Evolutionary conservation across 805 yeast species (phyloP).

Genomic region (Cyberlindnera lachancei): DNA sequence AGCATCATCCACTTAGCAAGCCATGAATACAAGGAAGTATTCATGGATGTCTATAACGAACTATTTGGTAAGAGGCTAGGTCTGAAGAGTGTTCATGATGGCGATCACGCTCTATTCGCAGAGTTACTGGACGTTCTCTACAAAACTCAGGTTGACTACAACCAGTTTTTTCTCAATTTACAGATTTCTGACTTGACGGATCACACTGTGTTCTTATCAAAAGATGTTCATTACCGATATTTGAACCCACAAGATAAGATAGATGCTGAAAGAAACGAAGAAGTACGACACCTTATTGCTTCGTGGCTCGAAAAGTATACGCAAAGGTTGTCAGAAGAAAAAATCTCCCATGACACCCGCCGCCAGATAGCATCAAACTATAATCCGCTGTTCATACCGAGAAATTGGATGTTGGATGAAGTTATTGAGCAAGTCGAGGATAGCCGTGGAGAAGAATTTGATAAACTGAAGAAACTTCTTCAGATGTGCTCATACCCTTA

Average conservation of each 20-base stretch:
- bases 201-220: conserved; percentile 24
- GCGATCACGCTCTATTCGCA: conserved; percentile 28
- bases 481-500: conserved; percentile 74
- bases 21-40: conserved; percentile 55
- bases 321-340: conserved; percentile 32
- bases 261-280: conserved; percentile 30
- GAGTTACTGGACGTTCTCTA: conserved; percentile 49
- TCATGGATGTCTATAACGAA: conserved; percentile 49
- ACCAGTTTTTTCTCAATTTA: conserved; percentile 63
- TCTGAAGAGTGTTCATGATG: conserved; percentile 33
- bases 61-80: conserved; percentile 67
- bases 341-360: conserved; percentile 35
- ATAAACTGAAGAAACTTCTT: conserved; percentile 51
- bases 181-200: conserved; percentile 39
- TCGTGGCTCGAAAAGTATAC: conserved; percentile 49
- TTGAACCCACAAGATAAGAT: conserved; percentile 23
- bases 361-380: conserved; percentile 31
- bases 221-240: conserved; percentile 14
- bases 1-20: conserved; percentile 56
- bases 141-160: conserved; percentile 66
- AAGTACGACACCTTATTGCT: conserved; percentile 32
- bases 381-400: conserved; percentile 79
- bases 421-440: conserved; percentile 57
- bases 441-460: conserved; percentile 39
- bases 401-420: conserved; percentile 82